Base-by-base conservation (phyloP, 257 asterid species). In the Jacaranda mimosifolia region DNA sequence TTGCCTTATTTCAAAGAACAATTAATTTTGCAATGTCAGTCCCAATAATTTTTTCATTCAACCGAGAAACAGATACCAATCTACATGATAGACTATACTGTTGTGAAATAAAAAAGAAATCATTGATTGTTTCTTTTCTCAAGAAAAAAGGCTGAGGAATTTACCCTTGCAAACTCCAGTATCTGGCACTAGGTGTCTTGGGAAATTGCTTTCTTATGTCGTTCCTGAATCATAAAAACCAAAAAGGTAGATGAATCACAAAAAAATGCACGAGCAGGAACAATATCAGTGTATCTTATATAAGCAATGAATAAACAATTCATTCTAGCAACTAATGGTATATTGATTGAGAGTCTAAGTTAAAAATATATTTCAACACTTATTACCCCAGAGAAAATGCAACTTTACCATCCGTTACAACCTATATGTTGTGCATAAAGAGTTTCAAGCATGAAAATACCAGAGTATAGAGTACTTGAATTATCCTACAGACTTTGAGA, bases 151-250 rank as follows among this genome's bases (percentile, higher is more conserved):
- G 21, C 10, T 3, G 63, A 56, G 38, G 40, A 18, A 63, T 53
- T 81, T 88, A 90, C 95, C 89, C 85, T 87, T 13, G 89, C 91
- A 82, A 90, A 90, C 80, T 90, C 95, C 77, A 88, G 80, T 13
- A 88, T 85, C 65, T 90, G 95, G 68, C 90, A 76, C 95, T 92
- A 88, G 58, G 91, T 86, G 75, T 90, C 95, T 70, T 89, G 85
- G 35, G 95, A 90, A 68, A 90, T 85, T 17, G 92, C 91, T 80
- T 90, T 90, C 63, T 88, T 86, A 72, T 90, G 92, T 40, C 84
- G 84, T 71, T 86, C 95, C 95, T 90, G 85, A 57, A 75, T 68
- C 77, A 76, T 36, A 32, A 80, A 55, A 77, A 15, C 66, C 36
- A 43, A 52, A 42, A 15, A 62, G 68, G 45, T 26, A 36, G 9